Evolutionary conservation across 164 flowering plant genomes (phyloP).

Genomic region (Liriodendron chinense): DNA sequence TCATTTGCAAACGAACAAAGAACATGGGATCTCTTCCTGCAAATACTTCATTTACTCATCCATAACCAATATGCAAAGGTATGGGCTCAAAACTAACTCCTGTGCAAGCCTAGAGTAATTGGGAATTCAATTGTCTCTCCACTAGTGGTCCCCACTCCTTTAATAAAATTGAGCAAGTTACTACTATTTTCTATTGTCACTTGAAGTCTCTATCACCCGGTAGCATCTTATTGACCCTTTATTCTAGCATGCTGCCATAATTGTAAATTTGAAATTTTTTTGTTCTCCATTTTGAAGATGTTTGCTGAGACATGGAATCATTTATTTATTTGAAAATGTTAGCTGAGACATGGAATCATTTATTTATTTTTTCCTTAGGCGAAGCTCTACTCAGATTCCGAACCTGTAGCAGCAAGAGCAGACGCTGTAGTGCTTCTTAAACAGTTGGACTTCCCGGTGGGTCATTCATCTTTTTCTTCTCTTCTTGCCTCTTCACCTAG

Average conservation of each 20-base stretch:
- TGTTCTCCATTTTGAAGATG: not conserved
- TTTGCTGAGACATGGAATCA: not conserved
- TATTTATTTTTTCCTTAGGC: conserved; percentile 45
- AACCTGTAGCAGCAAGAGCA: conserved; percentile 81
- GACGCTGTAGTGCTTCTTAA: conserved; percentile 94
- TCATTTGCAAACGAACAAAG: too few species aligned
- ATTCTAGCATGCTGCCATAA: not conserved
- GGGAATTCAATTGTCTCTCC: too few species aligned
- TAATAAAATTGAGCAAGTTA: not conserved
- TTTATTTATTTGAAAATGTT: conserved; percentile 1
- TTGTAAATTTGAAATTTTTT: not conserved
- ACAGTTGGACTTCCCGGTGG: conserved; percentile 85
- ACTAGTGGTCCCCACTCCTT: too few species aligned
- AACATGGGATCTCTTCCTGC: too few species aligned
- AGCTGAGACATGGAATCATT: not conserved
- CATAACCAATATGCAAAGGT: too few species aligned
- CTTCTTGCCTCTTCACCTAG: not conserved
- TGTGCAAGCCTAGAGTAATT: too few species aligned
- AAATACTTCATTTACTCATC: too few species aligned
- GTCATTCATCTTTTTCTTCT: conserved; percentile 18
- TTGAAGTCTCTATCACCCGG: not conserved
- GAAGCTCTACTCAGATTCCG: conserved; percentile 81
- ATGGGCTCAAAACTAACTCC: too few species aligned
- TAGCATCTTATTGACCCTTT: not conserved
- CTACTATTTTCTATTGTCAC: not conserved